These are phyloP conservation scores for Trametes cinnabarina DNA, from an alignment of 768 basidiomycete species.

Conservation along the genomic window DNA sequence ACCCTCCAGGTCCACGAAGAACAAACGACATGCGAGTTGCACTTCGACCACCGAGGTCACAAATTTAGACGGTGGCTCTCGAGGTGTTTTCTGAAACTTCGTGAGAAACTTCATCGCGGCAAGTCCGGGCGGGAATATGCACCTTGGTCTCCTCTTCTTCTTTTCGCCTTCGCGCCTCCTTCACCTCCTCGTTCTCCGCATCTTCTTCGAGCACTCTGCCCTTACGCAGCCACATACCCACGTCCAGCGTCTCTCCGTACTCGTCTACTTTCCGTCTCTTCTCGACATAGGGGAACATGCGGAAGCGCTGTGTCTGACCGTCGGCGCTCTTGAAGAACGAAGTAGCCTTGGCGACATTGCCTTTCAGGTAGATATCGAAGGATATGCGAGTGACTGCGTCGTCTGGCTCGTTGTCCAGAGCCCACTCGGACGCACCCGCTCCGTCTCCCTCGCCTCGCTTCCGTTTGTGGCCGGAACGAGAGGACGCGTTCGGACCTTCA, in stretches of 20 bases:
- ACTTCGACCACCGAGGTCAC: constrained; percentile 73
- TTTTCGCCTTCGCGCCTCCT: constrained; percentile 65
- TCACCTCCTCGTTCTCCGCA: constrained; percentile 76
- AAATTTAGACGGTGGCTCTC: constrained; percentile 91
- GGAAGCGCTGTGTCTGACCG: constrained; percentile 73
- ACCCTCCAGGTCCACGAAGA: constrained; percentile 96
- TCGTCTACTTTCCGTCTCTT: constrained; percentile 90
- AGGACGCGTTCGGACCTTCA: constrained; percentile 10
- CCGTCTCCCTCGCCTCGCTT: constrained; percentile 43
- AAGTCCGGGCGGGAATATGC: constrained; percentile 4
- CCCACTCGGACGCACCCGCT: constrained; percentile 62
- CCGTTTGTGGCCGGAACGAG: constrained; percentile 32
- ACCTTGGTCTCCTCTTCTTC: constrained; percentile 86
- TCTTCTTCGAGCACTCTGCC: constrained; percentile 91
- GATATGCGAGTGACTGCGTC: constrained; percentile 76
- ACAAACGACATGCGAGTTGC: constrained; percentile 78
- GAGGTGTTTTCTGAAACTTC: constrained; percentile 57
- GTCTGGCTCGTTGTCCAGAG: constrained; percentile 58
- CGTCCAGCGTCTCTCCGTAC: constrained; percentile 93
- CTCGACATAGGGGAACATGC: constrained; percentile 98
- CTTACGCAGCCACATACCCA: constrained; percentile 93
- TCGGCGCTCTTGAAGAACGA: constrained; percentile 84
- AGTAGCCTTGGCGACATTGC: constrained; percentile 84
- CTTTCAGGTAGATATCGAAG: constrained; percentile 96
- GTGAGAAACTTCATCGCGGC: constrained; percentile 5